Conservation (phyloP, 495 filamentous ascomycete genomes). For the Symbiotaphrina buchneri region DNA sequence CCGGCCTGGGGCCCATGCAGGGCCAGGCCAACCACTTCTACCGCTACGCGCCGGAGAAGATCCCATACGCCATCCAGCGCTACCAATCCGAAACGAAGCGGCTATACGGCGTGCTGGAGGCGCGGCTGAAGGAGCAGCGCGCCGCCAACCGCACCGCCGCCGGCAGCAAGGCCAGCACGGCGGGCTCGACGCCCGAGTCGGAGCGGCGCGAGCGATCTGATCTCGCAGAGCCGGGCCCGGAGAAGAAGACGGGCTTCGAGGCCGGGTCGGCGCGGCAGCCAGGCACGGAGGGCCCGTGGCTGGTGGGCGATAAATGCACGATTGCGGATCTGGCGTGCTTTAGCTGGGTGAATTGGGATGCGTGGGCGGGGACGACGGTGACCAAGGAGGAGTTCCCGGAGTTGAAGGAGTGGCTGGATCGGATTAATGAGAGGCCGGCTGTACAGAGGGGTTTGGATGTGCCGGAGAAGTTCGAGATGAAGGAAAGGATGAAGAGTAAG, state of each 20-base stretch:
- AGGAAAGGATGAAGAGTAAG: constrained; percentile 18
- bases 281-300: constrained; percentile 24
- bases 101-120: constrained; percentile 60
- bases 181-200: not conserved
- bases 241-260: not conserved
- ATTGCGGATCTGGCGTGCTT: constrained; percentile 71
- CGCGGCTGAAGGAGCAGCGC: constrained; percentile 36
- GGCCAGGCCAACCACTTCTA: constrained; percentile 81
- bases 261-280: not conserved
- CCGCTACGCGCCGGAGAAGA: constrained; percentile 71
- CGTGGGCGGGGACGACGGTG: constrained; percentile 54
- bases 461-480: constrained; percentile 41
- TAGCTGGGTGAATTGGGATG: constrained; percentile 44
- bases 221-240: too few relatives aligned
- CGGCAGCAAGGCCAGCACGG: not conserved
- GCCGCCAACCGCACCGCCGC: constrained; percentile 15
- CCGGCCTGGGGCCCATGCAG: constrained; percentile 82
- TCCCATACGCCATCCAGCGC: constrained; percentile 65
- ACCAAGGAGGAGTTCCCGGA: constrained; percentile 47
- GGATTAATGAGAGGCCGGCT: constrained; percentile 38
- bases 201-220: too few relatives aligned
- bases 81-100: constrained; percentile 66
- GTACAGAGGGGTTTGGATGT: constrained; percentile 64
- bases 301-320: constrained; percentile 60
- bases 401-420: constrained; percentile 40